Conservation (phyloP, 306 rosid species). For the Quercus dentata region DNA sequence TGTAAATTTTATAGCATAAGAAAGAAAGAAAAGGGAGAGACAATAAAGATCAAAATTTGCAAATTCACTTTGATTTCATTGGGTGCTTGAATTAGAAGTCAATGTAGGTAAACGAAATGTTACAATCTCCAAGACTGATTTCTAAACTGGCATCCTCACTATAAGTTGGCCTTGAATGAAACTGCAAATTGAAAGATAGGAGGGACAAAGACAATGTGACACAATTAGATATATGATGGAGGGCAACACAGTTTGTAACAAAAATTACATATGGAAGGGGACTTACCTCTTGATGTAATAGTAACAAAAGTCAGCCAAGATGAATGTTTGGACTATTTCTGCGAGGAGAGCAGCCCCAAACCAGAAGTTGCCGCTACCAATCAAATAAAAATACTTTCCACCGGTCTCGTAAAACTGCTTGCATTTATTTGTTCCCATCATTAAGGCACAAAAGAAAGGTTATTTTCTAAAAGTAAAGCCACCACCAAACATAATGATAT, state of each 20-base stretch:
- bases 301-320: conserved; percentile 82
- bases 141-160: conserved; percentile 54
- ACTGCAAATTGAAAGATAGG: conserved; percentile 33
- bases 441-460: neutral
- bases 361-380: conserved; percentile 64
- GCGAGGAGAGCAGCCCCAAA: conserved; percentile 40
- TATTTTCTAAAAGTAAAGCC: too few relatives aligned
- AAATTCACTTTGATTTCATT: neutral
- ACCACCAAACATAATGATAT: too few relatives aligned
- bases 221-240: neutral
- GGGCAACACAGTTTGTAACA: neutral
- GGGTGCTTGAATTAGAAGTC: neutral
- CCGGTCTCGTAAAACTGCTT: conserved; percentile 53
- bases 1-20: neutral
- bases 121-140: neutral
- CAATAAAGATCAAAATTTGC: neutral
- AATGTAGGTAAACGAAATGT: neutral
- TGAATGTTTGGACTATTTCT: conserved; percentile 68
- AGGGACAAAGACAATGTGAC: neutral
- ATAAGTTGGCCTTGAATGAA: conserved; percentile 57
- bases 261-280: neutral
- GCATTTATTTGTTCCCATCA: neutral
- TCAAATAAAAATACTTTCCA: conserved; percentile 34
- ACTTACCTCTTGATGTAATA: conserved; percentile 54
- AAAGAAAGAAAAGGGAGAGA: neutral